Base-by-base conservation (phyloP, 495 filamentous ascomycete species). In the Penicillium paxilli region DNA sequence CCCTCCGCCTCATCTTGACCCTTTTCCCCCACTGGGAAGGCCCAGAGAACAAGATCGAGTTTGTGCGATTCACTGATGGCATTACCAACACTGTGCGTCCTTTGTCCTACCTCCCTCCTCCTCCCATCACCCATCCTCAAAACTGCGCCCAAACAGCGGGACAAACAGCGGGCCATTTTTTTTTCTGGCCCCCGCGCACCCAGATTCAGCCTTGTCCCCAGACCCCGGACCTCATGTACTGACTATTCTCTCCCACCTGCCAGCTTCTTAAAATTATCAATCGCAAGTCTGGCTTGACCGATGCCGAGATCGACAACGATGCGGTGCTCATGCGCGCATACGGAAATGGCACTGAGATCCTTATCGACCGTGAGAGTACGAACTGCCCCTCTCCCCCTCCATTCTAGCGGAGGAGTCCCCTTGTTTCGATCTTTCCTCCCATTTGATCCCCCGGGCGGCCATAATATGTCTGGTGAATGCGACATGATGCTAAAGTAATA, bases 281-380 rank as follows among this genome's bases (percentile, higher is more conserved):
- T 68, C 84, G 82, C 70, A 84, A 83, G 35, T 79, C 87, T 5
- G 90, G 88, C n/a, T 78, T 87, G 55, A 87, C 88, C 17, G 78
- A 89, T 59, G 83, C 90, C 47, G 70, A 96, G 64, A 75, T 92
- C 57, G 92, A 99, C 71, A 79, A 83, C 42, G 91, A 96, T 59
- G 90, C 95, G 10, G 82, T 99, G 58, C 80, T 99, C 51, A 80
- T 99, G 65, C 84, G 94, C 58, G 94, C 94, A 47, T 99, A 98
- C 70, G 94, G 94, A 58, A 85, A 93, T 66, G 91, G 91, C 49
- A 97, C 94, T 51, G 90, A 95, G 64, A 80, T 98, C 46, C 83
- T 99, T 57, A 98, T 99, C 74, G 95, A 99, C 75, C 89, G 94
- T 52, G 89, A 96, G 75, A 87, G 94, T 85, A 86, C 81, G 83